Evolutionary conservation across 495 filamentous ascomycete genomes (phyloP).

Genomic region (Penicillium bialowiezense): DNA sequence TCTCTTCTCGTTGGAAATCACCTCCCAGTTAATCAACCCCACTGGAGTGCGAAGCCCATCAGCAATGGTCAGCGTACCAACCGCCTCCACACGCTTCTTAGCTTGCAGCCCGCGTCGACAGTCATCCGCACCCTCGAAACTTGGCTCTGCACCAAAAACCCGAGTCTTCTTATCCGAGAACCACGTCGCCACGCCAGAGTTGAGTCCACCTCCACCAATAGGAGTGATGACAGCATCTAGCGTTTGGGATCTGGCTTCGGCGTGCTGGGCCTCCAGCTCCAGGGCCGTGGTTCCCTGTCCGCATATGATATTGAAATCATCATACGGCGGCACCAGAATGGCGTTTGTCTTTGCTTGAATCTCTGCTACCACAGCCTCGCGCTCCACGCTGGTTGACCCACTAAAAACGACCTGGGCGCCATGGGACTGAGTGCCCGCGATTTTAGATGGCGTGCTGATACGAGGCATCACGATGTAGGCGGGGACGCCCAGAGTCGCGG

Average conservation of each 20-base stretch:
- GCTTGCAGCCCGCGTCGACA: constrained; percentile 62
- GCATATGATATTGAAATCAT: constrained; percentile 85
- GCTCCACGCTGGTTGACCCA: constrained; percentile 74
- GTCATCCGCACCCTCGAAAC: constrained; percentile 83
- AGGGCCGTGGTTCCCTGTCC: constrained; percentile 87
- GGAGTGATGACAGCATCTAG: constrained; percentile 84
- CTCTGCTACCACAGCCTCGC: constrained; percentile 68
- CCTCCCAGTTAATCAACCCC: constrained; percentile 71
- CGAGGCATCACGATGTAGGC: constrained; percentile 89
- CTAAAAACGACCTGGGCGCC: constrained; percentile 79
- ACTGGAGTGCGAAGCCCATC: constrained; percentile 88
- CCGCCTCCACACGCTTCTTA: constrained; percentile 58
- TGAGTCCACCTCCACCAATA: constrained; percentile 84
- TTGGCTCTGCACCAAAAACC: constrained; percentile 92
- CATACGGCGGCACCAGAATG: constrained; percentile 80
- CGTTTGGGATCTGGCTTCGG: constrained; percentile 23
- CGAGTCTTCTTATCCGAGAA: constrained; percentile 61
- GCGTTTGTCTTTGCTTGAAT: constrained; percentile 70
- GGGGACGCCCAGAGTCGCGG: constrained; percentile 58
- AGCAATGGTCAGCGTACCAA: constrained; percentile 78
- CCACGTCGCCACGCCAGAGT: constrained; percentile 76
- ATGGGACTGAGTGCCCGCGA: constrained; percentile 73
- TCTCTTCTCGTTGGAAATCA: constrained; percentile 72
- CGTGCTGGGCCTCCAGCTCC: constrained; percentile 75
- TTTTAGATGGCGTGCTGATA: constrained; percentile 80